Base-by-base conservation (phyloP, 2,329 filamentous ascomycete species). In the Xylariales sp. region DNA sequence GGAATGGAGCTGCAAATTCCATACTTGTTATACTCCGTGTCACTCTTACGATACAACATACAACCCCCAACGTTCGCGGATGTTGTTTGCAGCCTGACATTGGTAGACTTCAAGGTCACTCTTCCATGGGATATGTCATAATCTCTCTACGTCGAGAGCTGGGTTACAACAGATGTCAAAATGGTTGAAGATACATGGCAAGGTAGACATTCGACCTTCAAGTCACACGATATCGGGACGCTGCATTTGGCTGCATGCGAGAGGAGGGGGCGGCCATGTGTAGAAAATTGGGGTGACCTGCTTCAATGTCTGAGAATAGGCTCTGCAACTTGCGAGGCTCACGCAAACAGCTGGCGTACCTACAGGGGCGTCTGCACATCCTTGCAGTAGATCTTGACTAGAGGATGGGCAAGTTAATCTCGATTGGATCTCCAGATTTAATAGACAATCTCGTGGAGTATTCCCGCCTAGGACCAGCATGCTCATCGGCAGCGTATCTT, bases 1-100 rank as follows among this genome's bases (percentile, higher is more conserved):
- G 46, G 46, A 40, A 20, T 20, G 32, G 36, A 59, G 40, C 54
- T 58, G 55, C 55, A 59, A 56, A 51, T 56, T 45, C 50, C 49
- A 54, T 58, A 51, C 50, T 52, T 58, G 55, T 60, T 60, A 60
- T 60, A 60, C 51, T 47, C 48, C 48, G 58, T 60, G 38, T 37
- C 39, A 31, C 45, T 47, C 43, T 32, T 33, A 14, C 32, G 22
- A 42, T 35, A 31, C 38, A 40, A n/a, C n/a, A n/a, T n/a, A n/a
- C n/a, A 15, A 22, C n/a, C 37, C 14, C 35, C 35, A 38, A 34
- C 18, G 5, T 9, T 25, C 29, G 22, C 20, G 21, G 28, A 24
- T 21, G 28, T 32, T 40, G 38, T 40, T 40, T 40, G 29, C 24
- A 36, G 16, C 22, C 15, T 21, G 24, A 34, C 31, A 28, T 21